Conservation (phyloP, 164 flowering plant genomes). For the Warburgia ugandensis region DNA sequence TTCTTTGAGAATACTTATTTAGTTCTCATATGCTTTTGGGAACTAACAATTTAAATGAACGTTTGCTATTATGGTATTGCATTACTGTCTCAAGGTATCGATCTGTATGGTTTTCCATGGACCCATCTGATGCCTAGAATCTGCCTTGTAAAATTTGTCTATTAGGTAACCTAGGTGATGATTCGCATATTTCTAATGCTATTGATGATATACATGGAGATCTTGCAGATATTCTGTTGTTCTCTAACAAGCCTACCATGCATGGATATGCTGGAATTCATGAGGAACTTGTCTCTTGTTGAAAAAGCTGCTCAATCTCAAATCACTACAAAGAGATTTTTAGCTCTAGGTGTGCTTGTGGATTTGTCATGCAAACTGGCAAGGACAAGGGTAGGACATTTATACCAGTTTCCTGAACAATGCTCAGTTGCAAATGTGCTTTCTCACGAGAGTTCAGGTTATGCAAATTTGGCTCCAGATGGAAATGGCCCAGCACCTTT, state of each 20-base stretch:
- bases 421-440: not conserved
- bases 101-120: too few relatives aligned
- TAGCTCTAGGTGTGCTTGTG: slow-evolving; percentile 36
- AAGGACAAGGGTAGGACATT: slow-evolving; percentile 12
- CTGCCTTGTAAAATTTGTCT: too few relatives aligned
- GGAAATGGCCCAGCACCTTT: slow-evolving; percentile 16
- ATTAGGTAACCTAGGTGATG: too few relatives aligned
- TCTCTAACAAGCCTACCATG: slow-evolving; percentile 12
- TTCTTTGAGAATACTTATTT: too few relatives aligned
- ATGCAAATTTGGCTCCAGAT: slow-evolving; percentile 3
- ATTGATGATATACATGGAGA: too few relatives aligned
- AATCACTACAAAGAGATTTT: slow-evolving; percentile 19
- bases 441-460: not conserved
- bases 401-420: not conserved
- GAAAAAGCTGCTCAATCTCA: slow-evolving; percentile 35
- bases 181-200: too few relatives aligned
- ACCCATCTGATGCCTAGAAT: too few relatives aligned
- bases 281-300: slow-evolving; percentile 27
- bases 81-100: too few relatives aligned
- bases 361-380: slow-evolving; percentile 27
- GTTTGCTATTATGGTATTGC: too few relatives aligned
- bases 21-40: too few relatives aligned
- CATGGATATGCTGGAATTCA: slow-evolving; percentile 29
- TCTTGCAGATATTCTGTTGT: slow-evolving; percentile 40
- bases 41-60: too few relatives aligned